Base-by-base conservation (phyloP, 345 rosid species). In the Murraya koenigii region DNA sequence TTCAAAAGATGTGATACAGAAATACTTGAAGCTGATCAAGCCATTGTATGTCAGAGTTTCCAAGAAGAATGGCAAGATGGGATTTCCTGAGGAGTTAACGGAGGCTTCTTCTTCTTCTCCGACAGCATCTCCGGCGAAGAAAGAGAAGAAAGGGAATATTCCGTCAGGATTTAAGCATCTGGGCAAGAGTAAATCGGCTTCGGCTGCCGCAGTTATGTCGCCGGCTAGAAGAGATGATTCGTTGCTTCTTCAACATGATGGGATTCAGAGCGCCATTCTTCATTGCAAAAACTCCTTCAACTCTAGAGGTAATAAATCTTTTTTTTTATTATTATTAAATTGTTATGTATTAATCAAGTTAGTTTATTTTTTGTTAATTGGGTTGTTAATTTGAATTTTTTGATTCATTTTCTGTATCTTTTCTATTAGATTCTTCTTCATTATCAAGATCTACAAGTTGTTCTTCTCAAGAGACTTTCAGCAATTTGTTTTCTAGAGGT, bases 231-330 rank as follows among this genome's bases (percentile, higher is more conserved):
- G 94, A 80, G 98, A 97, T 6, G 97, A 97, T 79, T 93, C 98
- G 56, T 80, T 97, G 76, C 62, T 89, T 67, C 90, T 89, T 61
- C 98, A 94, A 71, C 86, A 97, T 69, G 99, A 97, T 81, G 97
- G 97, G 80, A 97, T 97, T 77, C 94, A 97, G 72, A 84, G 98
- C 67, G 98, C 99, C 55, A 97, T 97, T 74, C 89, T 91, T 26
- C 99, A 97, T 72, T 97, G 99, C 93, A 97, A 97, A 88, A 88
- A 85, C 71, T 97, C 99, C 25, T 92, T 91, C 78, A 88, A 87
- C 26, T 85, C 87, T 0, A 82, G 86, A 82, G 90, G 91, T 87
- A 79, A 0, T 5, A 32, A 54, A 41, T 2, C 49, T 3, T 3
- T 47, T 32, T 28, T 13, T 19, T 30, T 30, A 32, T n/a, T n/a